A percentile compares a stretch with the other conserved stretches of the same genome.
phyloP scores from a whole-genome alignment of 2,329 filamentous ascomycete species.

The Diaporthe aspalathi region DNA sequence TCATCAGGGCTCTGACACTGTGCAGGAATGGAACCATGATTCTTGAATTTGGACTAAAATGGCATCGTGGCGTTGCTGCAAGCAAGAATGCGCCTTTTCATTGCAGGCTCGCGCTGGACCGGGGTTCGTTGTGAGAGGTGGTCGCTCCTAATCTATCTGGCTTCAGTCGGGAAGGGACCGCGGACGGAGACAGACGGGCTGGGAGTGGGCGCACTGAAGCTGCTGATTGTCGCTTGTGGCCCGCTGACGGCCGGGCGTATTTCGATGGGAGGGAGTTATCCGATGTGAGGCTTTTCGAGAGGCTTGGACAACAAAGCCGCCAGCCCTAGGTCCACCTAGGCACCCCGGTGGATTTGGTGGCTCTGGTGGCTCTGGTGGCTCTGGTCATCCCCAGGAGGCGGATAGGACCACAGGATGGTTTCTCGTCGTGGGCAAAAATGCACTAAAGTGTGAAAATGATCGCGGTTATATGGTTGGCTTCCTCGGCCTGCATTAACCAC shows the following conservation, averaged over 20 bases:
- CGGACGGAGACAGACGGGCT: conserved; percentile 12
- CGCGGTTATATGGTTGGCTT: conserved; percentile 24
- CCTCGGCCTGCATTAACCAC: conserved; percentile 20
- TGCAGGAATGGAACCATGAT: conserved; percentile 23
- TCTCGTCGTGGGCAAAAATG: conserved; percentile 16
- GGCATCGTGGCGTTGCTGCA: conserved; percentile 35
- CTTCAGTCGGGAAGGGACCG: conserved; percentile 19
- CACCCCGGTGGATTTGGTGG: conserved; percentile 28
- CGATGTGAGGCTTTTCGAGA: conserved; percentile 26
- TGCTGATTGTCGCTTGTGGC: conserved; percentile 25
- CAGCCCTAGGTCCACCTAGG: conserved; percentile 15
- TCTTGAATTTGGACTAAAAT: conserved; percentile 26
- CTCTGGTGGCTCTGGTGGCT: conserved; percentile 27
- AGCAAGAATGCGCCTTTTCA: conserved; percentile 21
- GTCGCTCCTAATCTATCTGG: conserved; percentile 34
- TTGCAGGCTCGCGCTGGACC: conserved; percentile 24
- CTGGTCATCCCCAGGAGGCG: not conserved
- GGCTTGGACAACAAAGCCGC: conserved; percentile 32
- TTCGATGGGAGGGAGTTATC: conserved; percentile 27
- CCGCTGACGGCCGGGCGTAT: conserved; percentile 32
- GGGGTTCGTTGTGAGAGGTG: conserved; percentile 22
- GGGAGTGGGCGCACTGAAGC: conserved; percentile 15
- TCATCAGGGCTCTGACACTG: conserved; percentile 12
- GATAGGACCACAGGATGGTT: not conserved
- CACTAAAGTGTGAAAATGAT: conserved; percentile 26